Conservation (phyloP, 2,329 filamentous ascomycete genomes). For the Immersiporthe knoxdaviesiana region DNA sequence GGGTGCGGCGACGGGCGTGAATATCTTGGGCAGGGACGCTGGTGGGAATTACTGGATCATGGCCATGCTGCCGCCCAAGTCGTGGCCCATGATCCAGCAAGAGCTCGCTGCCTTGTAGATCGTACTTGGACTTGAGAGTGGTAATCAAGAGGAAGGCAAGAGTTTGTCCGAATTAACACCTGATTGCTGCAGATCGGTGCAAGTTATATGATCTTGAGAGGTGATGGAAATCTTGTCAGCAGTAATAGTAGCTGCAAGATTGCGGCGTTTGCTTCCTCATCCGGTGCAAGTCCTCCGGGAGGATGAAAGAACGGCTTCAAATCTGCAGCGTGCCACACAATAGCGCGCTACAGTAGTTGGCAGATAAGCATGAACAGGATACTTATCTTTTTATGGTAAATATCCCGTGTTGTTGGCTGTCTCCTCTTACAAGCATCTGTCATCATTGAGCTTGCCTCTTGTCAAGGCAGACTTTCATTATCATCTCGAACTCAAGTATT, state of each 20-base stretch:
- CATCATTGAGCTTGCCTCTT: background rate
- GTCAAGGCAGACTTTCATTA: too few relatives aligned
- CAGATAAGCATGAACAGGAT: background rate
- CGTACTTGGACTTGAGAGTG: too few relatives aligned
- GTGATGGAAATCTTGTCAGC: too few relatives aligned
- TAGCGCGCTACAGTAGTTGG: too few relatives aligned
- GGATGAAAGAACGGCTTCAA: background rate
- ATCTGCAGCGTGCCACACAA: too few relatives aligned
- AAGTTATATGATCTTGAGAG: too few relatives aligned
- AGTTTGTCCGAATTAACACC: too few relatives aligned
- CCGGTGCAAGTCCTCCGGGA: background rate
- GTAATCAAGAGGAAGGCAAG: too few relatives aligned
- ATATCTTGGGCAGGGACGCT: conserved; percentile 22
- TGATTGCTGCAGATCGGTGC: too few relatives aligned
- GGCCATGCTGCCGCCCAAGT: conserved; percentile 19
- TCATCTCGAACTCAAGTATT: too few relatives aligned
- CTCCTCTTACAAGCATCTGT: background rate
- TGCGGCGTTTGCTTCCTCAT: background rate
- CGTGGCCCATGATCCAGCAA: conserved; percentile 15
- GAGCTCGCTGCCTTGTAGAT: conserved; percentile 8
- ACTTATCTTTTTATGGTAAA: background rate
- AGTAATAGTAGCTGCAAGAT: background rate
- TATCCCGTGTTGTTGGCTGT: background rate
- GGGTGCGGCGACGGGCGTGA: conserved; percentile 14
- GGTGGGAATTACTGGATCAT: conserved; percentile 23